Base-by-base conservation (phyloP, 1,139 yeast genomes). In the Hemisphaericaspora lyxosophila region DNA sequence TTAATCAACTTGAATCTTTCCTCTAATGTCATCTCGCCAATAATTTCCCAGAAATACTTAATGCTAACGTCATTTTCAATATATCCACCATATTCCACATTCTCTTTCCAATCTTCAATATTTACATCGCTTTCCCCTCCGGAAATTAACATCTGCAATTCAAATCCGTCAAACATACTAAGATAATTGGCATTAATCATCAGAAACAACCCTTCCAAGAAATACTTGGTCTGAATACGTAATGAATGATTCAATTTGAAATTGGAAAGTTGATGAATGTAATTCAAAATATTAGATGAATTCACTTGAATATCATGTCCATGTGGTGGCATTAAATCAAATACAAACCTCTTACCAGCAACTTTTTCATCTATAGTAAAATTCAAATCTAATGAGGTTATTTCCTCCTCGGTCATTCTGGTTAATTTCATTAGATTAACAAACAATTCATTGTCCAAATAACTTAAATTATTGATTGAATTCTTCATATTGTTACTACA, bases 111-210 rank as follows among this genome's bases (percentile, higher is more conserved):
- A 51, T 92, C 96, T 1, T 70, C 67, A 5, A 90, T 60, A 55
- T 89, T 79, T 17, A 92, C 74, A 42, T 80, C 85, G 20, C 74
- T 78, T 35, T 62, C 61, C 1, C 88, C 95, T 7, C 97, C 97
- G 8, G 95, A 84, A 3, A 92, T 83, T 26, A 94, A 68, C 73
- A 82, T 80, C 56, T 88, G 96, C 17, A 90, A 63, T 55, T 92
- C 98, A 34, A 65, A 67, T 1, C 95, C 82, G 54, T 85, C 88
- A 63, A 92, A 92, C 83, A 92, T 80, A 29, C 77, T 74, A 28
- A 92, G 66, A 96, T 96, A 87, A 34, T 73, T 73, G 2, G 83
- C 78, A 5, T 83, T 73, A 9, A 92, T 79, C 14, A 92, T 68
- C 41, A 75, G 75, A 47, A 74, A 75, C 41, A 92, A 59, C 0